Evolutionary conservation across 768 basidiomycete genomes (phyloP).

Genomic region (Serendipita vermifera): DNA sequence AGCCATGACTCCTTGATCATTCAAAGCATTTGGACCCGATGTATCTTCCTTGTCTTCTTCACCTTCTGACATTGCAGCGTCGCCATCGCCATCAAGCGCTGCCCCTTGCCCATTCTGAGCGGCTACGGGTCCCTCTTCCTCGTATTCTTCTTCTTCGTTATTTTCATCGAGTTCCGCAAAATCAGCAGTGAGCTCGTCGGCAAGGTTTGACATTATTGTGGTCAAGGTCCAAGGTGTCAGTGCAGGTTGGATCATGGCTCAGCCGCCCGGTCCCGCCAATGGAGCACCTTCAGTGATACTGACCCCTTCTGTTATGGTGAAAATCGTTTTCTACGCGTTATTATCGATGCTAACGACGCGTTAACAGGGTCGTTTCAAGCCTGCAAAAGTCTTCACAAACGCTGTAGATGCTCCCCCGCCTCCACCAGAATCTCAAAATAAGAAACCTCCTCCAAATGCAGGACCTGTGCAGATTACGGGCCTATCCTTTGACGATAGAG

Average conservation of each 20-base stretch:
- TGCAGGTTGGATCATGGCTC: background rate
- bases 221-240: background rate
- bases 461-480: constrained; percentile 70
- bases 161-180: constrained; percentile 75
- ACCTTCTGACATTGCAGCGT: constrained; percentile 44
- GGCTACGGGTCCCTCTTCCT: constrained; percentile 31
- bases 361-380: constrained; percentile 58
- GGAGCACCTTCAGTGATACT: constrained; percentile 29
- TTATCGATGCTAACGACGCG: background rate
- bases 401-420: constrained; percentile 52
- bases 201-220: constrained; percentile 36
- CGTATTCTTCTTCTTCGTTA: constrained; percentile 41
- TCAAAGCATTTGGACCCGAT: constrained; percentile 29
- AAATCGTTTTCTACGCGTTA: background rate
- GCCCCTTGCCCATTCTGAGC: constrained; percentile 29
- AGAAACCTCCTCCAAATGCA: constrained; percentile 24
- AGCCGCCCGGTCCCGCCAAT: constrained; percentile 19
- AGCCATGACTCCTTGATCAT: constrained; percentile 43
- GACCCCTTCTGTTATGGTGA: constrained; percentile 41
- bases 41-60: constrained; percentile 38
- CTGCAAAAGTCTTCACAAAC: constrained; percentile 76
- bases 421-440: constrained; percentile 27
- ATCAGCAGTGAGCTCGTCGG: constrained; percentile 86
- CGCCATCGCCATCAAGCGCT: constrained; percentile 40
- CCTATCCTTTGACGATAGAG: constrained; percentile 81